phyloP scores from a whole-genome alignment of 257 asterid species.

The Anisodus acutangulus region DNA sequence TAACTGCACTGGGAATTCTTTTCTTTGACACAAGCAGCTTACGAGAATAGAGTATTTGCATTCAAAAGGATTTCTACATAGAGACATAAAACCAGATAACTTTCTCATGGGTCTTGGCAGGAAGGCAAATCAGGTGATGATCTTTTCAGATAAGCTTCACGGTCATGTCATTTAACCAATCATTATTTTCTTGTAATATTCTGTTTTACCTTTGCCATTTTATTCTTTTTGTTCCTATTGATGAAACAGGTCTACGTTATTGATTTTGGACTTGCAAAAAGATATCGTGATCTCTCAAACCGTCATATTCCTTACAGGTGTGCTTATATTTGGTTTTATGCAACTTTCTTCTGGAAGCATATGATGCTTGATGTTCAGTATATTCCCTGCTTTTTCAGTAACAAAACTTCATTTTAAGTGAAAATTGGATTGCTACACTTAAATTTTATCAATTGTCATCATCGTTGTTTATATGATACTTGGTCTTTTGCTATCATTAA shows the following conservation, averaged over 20 bases:
- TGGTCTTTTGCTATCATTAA: neutral
- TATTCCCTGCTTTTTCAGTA: slow-evolving; percentile 5
- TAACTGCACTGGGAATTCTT: neutral
- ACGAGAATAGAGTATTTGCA: slow-evolving; percentile 53
- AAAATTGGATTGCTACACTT: neutral
- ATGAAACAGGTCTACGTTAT: slow-evolving; percentile 67
- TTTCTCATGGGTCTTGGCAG: slow-evolving; percentile 59
- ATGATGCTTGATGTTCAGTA: slow-evolving; percentile 4
- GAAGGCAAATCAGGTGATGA: slow-evolving; percentile 51
- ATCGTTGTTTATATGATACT: neutral
- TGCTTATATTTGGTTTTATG: slow-evolving; percentile 10
- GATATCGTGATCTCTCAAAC: slow-evolving; percentile 79
- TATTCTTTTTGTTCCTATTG: slow-evolving; percentile 5
- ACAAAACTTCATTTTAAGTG: neutral
- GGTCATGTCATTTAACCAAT: slow-evolving; percentile 1
- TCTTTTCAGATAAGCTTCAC: neutral
- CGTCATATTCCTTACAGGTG: slow-evolving; percentile 89
- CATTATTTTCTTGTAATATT: neutral
- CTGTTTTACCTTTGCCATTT: neutral
- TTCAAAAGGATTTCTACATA: slow-evolving; percentile 52
- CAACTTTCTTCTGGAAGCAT: neutral
- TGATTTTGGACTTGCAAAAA: slow-evolving; percentile 92
- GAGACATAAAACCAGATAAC: slow-evolving; percentile 57
- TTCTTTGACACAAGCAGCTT: slow-evolving; percentile 34
- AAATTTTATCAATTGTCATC: neutral